These are phyloP conservation scores for Ustilago hordei DNA, from an alignment of 1,284 basidiomycete genomes.

Conservation along the genomic window DNA sequence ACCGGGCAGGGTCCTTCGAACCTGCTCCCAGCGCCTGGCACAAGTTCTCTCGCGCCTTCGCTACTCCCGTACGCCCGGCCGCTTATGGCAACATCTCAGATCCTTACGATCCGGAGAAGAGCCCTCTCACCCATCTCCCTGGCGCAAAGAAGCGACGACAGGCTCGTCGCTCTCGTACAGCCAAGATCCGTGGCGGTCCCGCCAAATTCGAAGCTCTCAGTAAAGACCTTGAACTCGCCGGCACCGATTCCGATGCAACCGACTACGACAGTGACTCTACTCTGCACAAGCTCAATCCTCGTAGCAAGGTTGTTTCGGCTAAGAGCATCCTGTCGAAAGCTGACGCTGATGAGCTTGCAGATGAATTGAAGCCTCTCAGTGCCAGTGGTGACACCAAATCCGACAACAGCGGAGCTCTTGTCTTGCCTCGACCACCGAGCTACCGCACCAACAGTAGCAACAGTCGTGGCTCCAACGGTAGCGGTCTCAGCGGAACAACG, in stretches of 20 bases:
- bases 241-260: slow-evolving; percentile 39
- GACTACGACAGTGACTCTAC: slow-evolving; percentile 52
- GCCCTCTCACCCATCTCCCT: slow-evolving; percentile 38
- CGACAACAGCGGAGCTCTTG: slow-evolving; percentile 16
- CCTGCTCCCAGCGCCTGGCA: slow-evolving; percentile 51
- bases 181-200: slow-evolving; percentile 36
- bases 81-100: slow-evolving; percentile 48
- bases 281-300: slow-evolving; percentile 16
- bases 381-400: slow-evolving; percentile 20
- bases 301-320: slow-evolving; percentile 17
- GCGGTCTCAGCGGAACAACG: slow-evolving; percentile 29
- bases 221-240: slow-evolving; percentile 20
- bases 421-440: slow-evolving; percentile 38
- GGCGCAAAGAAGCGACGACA: slow-evolving; percentile 7
- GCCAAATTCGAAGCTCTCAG: slow-evolving; percentile 53
- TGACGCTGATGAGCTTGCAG: slow-evolving; percentile 27
- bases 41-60: slow-evolving; percentile 39
- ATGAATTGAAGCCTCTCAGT: slow-evolving; percentile 25
- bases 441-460: slow-evolving; percentile 47
- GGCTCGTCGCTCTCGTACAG: slow-evolving; percentile 20
- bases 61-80: slow-evolving; percentile 28
- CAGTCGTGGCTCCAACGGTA: slow-evolving; percentile 16
- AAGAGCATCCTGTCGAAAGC: slow-evolving; percentile 22
- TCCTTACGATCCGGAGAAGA: slow-evolving; percentile 24
- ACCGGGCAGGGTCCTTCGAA: slow-evolving; percentile 58